A percentile compares a stretch with the other conserved stretches of the same genome.
phyloP scores from a whole-genome alignment of 257 asterid species.

The Plantago ovata region DNA sequence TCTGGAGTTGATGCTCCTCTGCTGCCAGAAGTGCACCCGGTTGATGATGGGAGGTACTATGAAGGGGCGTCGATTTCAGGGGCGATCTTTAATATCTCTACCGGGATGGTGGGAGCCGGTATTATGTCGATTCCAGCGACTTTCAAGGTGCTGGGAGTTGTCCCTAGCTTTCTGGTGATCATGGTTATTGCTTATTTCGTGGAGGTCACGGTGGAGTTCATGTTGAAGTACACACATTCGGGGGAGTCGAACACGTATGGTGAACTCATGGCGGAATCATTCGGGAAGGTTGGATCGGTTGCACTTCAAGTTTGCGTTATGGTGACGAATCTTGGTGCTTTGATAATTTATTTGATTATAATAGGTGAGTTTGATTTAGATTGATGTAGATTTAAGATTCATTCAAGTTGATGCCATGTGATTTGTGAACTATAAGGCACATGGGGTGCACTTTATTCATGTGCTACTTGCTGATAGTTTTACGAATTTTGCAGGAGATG shows the following conservation, averaged over 20 bases:
- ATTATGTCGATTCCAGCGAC: conserved; percentile 96
- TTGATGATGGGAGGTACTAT: conserved; percentile 15
- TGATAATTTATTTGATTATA: conserved; percentile 85
- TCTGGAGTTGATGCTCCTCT: conserved; percentile 47
- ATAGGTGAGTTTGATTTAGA: conserved; percentile 50
- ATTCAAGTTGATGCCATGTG: not conserved
- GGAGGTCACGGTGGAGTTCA: conserved; percentile 89
- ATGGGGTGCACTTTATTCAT: not conserved
- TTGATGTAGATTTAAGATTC: not conserved
- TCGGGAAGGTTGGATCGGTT: conserved; percentile 77
- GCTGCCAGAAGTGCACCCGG: conserved; percentile 34
- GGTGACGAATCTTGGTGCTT: conserved; percentile 86
- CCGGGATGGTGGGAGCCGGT: conserved; percentile 96
- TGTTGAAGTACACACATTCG: conserved; percentile 60
- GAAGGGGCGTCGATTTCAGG: conserved; percentile 73
- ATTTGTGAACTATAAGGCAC: not conserved
- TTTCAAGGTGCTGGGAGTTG: conserved; percentile 77
- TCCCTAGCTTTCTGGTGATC: conserved; percentile 73
- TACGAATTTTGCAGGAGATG: conserved; percentile 60
- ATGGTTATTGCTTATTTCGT: conserved; percentile 69
- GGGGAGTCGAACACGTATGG: conserved; percentile 72
- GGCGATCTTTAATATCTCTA: conserved; percentile 80
- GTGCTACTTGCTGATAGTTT: conserved; percentile 2
- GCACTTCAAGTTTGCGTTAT: conserved; percentile 85
- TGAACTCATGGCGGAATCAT: conserved; percentile 87